Percentiles rank a stretch among this genome's conserved stretches.
phyloP scores from a whole-genome alignment of 805 yeast genomes.

The Monosporozyma yasuniensis region DNA sequence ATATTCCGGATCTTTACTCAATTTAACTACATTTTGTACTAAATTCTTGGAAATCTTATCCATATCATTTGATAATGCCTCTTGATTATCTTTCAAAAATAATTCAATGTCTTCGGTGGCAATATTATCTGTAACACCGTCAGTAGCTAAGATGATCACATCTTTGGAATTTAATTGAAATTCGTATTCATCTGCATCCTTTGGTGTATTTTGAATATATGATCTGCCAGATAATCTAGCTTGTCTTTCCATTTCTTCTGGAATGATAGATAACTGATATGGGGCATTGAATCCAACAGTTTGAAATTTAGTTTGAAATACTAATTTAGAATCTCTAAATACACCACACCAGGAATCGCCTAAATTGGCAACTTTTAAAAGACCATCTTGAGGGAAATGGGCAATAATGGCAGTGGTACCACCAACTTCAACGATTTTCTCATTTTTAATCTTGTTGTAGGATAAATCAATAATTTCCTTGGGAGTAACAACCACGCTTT shows the following conservation, averaged over 20 bases:
- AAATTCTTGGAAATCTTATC: constrained; percentile 44
- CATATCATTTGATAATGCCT: constrained; percentile 28
- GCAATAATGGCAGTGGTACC: constrained; percentile 92
- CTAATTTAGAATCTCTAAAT: constrained; percentile 54
- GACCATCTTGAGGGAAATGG: constrained; percentile 44
- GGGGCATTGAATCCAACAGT: constrained; percentile 89
- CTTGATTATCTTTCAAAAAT: constrained; percentile 46
- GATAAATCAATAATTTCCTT: constrained; percentile 46
- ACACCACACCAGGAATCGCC: constrained; percentile 96
- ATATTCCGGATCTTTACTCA: constrained; percentile 63
- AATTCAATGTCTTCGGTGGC: constrained; percentile 61
- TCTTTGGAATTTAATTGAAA: constrained; percentile 66
- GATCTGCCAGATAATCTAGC: constrained; percentile 49
- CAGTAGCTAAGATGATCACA: constrained; percentile 78
- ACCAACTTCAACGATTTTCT: constrained; percentile 70
- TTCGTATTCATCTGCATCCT: constrained; percentile 53
- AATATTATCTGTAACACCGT: constrained; percentile 87
- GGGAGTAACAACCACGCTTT: constrained; percentile 26
- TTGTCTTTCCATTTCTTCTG: constrained; percentile 45
- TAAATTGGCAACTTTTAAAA: constrained; percentile 60
- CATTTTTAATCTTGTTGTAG: constrained; percentile 42
- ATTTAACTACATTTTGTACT: constrained; percentile 55
- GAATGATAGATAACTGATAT: constrained; percentile 79
- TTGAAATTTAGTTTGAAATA: constrained; percentile 64
- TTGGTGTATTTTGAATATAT: constrained; percentile 64